Conservation (phyloP, 257 asterid species). For the Petrea volubilis region DNA sequence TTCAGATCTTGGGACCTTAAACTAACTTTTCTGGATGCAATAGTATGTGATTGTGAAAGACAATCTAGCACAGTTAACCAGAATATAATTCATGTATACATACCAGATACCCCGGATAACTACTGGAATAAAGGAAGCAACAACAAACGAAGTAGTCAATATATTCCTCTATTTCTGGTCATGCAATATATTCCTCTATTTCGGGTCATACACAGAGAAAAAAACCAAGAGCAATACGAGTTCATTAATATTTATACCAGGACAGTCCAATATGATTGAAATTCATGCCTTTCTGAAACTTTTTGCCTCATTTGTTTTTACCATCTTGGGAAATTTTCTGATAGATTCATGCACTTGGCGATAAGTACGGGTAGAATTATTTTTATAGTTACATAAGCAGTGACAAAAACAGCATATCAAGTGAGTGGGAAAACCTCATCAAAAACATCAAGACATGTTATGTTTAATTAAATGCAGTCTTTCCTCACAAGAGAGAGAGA, state of each 20-base stretch:
- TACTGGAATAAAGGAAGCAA: not conserved
- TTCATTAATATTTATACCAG: not conserved
- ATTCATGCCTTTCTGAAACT: not conserved
- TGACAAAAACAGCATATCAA: not conserved
- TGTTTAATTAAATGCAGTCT: not conserved
- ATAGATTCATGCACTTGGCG: not conserved
- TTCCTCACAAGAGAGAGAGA: no score
- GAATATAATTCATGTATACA: not conserved
- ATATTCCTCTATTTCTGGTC: not conserved
- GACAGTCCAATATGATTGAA: not conserved
- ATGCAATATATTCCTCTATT: no score
- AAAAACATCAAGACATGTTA: not conserved
- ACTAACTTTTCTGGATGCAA: slow-evolving; percentile 9
- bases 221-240: not conserved
- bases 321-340: not conserved
- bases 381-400: not conserved
- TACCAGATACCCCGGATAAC: not conserved
- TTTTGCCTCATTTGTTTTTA: not conserved
- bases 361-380: not conserved
- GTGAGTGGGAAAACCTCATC: not conserved
- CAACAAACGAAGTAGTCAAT: not conserved
- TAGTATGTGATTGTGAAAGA: slow-evolving; percentile 2
- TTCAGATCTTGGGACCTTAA: not conserved
- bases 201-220: not conserved
- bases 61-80: not conserved